phyloP scores from a whole-genome alignment of 371 early-diverging fungal genomes.

The Mucor piriformis region DNA sequence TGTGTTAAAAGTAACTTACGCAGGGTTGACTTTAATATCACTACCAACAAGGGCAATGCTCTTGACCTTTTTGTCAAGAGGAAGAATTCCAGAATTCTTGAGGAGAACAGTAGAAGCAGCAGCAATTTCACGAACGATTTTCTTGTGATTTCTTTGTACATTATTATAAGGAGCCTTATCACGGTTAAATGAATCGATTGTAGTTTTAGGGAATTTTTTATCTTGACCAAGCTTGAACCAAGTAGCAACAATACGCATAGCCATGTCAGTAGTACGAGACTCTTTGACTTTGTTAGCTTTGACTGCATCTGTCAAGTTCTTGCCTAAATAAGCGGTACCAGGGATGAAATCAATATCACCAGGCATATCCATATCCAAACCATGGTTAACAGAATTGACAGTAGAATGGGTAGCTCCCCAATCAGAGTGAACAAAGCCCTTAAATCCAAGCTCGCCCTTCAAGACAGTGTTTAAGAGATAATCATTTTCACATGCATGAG shows the following conservation, averaged over 20 bases:
- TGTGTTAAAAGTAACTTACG: not conserved
- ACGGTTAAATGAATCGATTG: conserved; percentile 30
- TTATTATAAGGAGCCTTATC: conserved; percentile 29
- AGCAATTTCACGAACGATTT: conserved; percentile 44
- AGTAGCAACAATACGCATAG: conserved; percentile 19
- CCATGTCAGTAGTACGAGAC: conserved; percentile 57
- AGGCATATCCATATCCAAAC: conserved; percentile 68
- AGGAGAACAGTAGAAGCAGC: conserved; percentile 56
- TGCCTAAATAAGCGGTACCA: conserved; percentile 36
- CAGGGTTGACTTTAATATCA: conserved; percentile 4
- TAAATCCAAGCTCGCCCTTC: conserved; percentile 57
- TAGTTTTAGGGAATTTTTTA: conserved; percentile 41
- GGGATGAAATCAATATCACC: conserved; percentile 35
- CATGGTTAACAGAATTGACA: conserved; percentile 38
- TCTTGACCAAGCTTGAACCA: conserved; percentile 54
- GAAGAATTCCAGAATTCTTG: conserved; percentile 46
- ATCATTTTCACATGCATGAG: conserved; percentile 56
- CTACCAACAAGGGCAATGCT: conserved; percentile 26
- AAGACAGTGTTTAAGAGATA: conserved; percentile 44
- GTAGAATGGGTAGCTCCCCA: conserved; percentile 43
- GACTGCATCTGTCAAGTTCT: conserved; percentile 38
- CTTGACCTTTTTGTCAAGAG: conserved; percentile 30
- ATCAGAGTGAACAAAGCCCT: conserved; percentile 46
- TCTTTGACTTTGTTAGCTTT: conserved; percentile 27
- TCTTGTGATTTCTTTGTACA: conserved; percentile 45